Conservation (phyloP, 2,329 filamentous ascomycete genomes). For the Penicillium sp. region DNA sequence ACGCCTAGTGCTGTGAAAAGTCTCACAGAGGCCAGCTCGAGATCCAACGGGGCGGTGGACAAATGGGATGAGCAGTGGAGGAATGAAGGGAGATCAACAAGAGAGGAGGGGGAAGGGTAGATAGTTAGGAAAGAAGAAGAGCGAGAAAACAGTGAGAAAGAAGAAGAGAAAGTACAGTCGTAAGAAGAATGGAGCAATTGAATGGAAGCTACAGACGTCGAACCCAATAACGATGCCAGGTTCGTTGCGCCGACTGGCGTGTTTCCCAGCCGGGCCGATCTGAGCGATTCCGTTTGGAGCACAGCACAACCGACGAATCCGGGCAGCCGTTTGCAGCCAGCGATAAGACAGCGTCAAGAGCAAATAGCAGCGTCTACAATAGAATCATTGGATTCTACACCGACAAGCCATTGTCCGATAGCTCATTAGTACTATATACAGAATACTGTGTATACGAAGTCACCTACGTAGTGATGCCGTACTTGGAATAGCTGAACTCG, state of each 20-base stretch:
- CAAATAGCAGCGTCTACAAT: too few relatives aligned
- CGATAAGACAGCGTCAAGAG: neutral
- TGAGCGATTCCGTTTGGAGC: neutral
- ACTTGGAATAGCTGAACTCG: neutral
- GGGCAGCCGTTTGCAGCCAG: slow-evolving; percentile 25
- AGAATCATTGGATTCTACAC: neutral
- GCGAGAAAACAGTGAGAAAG: neutral
- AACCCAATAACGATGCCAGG: neutral
- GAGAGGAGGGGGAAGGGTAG: neutral
- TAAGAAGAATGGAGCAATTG: neutral
- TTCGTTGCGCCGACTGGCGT: neutral
- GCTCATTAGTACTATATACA: neutral
- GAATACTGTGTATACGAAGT: neutral
- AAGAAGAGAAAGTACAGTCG: neutral
- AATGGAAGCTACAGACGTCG: neutral
- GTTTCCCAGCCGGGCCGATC: slow-evolving; percentile 1
- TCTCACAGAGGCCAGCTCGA: slow-evolving; percentile 13
- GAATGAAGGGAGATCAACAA: slow-evolving; percentile 6
- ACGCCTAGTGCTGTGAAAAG: neutral
- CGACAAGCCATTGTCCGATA: neutral
- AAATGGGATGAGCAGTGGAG: slow-evolving; percentile 1
- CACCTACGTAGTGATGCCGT: neutral
- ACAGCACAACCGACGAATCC: slow-evolving; percentile 18
- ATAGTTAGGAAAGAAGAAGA: slow-evolving; percentile 3
- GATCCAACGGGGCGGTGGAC: neutral